Conservation (phyloP, 106 monocot genomes). For the Alisma plantagoaquatica region DNA sequence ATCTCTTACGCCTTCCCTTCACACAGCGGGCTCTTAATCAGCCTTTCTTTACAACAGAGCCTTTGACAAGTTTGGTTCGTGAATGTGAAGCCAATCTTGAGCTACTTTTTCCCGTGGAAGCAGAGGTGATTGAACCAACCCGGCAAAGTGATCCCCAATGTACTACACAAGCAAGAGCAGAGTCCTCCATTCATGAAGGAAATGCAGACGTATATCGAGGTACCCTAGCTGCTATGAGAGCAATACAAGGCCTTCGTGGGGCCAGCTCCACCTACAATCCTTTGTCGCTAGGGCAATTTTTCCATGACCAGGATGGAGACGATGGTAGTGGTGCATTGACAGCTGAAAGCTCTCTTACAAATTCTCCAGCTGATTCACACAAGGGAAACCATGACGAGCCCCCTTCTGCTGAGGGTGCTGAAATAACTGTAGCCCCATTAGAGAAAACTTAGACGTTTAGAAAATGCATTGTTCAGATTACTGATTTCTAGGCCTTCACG, state of each 20-base stretch:
- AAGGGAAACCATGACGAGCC: no score
- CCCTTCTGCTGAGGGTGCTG: no score
- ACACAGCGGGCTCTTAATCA: constrained; percentile 67
- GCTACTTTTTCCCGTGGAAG: constrained; percentile 74
- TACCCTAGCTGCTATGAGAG: constrained; percentile 70
- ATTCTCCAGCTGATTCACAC: constrained; percentile 10
- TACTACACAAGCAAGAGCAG: no score
- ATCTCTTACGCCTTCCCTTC: constrained; percentile 63
- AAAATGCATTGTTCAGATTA: no score
- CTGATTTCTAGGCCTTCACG: no score
- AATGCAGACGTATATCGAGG: constrained; percentile 51
- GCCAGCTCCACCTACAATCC: constrained; percentile 90
- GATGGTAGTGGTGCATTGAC: constrained; percentile 46
- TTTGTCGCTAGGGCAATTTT: constrained; percentile 60
- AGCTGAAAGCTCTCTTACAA: constrained; percentile 42
- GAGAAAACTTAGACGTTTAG: no score
- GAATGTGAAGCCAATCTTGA: constrained; percentile 89
- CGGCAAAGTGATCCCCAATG: no score
- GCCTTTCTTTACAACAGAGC: constrained; percentile 90
- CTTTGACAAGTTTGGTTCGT: constrained; percentile 60
- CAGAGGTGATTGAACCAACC: constrained; percentile 50
- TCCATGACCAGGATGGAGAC: constrained; percentile 31
- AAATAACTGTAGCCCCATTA: no score
- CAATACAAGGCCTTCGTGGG: constrained; percentile 63
- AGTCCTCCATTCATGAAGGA: constrained; percentile 28